Conservation (phyloP, 306 rosid genomes). For the Astragalus glycyphyllos region DNA sequence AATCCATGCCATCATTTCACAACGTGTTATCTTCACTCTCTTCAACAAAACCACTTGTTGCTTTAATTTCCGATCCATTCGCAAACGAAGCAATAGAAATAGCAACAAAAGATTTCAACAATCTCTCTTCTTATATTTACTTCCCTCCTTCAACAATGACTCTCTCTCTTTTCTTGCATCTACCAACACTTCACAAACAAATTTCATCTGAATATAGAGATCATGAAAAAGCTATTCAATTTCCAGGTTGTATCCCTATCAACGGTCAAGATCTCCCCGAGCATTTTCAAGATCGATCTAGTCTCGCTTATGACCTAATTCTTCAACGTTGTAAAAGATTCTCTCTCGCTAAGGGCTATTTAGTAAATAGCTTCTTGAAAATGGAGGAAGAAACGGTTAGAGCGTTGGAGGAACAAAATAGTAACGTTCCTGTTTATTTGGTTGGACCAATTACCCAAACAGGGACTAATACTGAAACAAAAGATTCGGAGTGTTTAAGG, state of each 20-base stretch:
- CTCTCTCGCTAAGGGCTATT: constrained; percentile 7
- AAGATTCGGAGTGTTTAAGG: constrained; percentile 18
- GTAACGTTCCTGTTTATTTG: neutral
- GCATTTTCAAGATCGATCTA: constrained; percentile 38
- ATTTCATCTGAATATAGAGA: constrained; percentile 43
- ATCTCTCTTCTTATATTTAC: constrained; percentile 42
- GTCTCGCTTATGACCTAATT: constrained; percentile 33
- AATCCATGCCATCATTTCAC: constrained; percentile 26
- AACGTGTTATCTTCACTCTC: constrained; percentile 5
- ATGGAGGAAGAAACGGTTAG: neutral
- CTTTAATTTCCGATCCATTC: constrained; percentile 38
- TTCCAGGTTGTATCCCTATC: constrained; percentile 44
- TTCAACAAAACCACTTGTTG: constrained; percentile 26
- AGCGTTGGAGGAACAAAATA: neutral
- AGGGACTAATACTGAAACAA: neutral
- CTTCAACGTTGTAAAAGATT: neutral
- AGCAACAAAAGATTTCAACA: constrained; percentile 44
- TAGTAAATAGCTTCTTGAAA: constrained; percentile 40
- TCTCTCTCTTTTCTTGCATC: constrained; percentile 39
- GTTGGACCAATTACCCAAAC: neutral
- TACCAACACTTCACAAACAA: constrained; percentile 37
- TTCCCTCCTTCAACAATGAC: constrained; percentile 36
- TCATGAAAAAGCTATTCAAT: constrained; percentile 17
- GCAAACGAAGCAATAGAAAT: constrained; percentile 35
- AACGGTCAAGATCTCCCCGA: constrained; percentile 39